These are phyloP conservation scores for Colletotrichum aenigma DNA, from an alignment of 2,329 filamentous ascomycete species.

Conservation along the genomic window DNA sequence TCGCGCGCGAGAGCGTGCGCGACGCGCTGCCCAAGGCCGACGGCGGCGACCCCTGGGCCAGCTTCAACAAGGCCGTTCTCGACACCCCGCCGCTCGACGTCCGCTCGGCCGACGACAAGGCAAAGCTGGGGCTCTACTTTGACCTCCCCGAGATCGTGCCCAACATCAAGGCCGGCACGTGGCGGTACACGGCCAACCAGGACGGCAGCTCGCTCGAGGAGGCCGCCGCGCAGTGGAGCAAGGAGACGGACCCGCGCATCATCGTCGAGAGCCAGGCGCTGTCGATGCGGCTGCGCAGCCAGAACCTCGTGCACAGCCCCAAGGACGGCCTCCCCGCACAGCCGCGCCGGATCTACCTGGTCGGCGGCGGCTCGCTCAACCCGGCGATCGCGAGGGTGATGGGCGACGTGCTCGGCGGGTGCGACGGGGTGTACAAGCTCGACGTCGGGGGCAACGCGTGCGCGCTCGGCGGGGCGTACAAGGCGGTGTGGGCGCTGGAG, in stretches of 20 bases:
- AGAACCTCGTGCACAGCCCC: constrained; percentile 68
- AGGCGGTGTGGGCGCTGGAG: constrained; percentile 92
- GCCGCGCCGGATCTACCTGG: constrained; percentile 88
- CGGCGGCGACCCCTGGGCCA: constrained; percentile 68
- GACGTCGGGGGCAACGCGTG: constrained; percentile 96
- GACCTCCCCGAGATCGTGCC: constrained; percentile 95
- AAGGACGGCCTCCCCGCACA: constrained; percentile 73
- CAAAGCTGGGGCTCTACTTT: constrained; percentile 93
- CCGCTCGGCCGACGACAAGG: constrained; percentile 54
- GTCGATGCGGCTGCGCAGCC: constrained; percentile 84
- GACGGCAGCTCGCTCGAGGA: constrained; percentile 54
- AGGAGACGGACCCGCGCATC: constrained; percentile 75
- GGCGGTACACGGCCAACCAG: constrained; percentile 72
- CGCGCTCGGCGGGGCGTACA: constrained; percentile 91
- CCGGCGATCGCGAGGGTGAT: constrained; percentile 84
- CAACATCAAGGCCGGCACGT: constrained; percentile 84
- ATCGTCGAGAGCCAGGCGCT: constrained; percentile 97
- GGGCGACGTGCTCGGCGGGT: constrained; percentile 86
- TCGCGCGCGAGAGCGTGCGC: constrained; percentile 88
- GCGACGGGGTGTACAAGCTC: constrained; percentile 89
- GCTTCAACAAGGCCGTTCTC: constrained; percentile 78
- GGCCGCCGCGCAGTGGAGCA: constrained; percentile 46
- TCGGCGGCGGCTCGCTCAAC: constrained; percentile 90
- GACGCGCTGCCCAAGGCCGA: constrained; percentile 71
- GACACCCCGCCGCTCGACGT: constrained; percentile 73